A percentile compares a stretch with the other conserved stretches of the same genome.
Conservation (phyloP, 129 eudicot genomes). For the Deinandra increscens region DNA sequence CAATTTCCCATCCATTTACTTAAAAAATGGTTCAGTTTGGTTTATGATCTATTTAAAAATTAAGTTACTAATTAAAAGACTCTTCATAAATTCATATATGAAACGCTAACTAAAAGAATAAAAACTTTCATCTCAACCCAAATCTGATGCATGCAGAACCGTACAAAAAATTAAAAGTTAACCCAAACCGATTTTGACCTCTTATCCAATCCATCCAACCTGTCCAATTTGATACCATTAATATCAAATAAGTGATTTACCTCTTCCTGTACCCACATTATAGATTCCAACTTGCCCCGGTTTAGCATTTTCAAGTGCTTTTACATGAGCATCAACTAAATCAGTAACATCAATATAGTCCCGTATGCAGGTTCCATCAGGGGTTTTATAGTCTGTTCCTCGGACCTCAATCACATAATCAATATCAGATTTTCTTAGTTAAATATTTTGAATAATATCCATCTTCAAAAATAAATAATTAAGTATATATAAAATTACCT, state of each 20-base stretch:
- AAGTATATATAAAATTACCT: conserved; percentile 40
- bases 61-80: neutral
- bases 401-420: conserved; percentile 45
- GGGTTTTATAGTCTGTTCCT: conserved; percentile 74
- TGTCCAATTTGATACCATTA: neutral
- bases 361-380: conserved; percentile 75
- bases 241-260: conserved; percentile 17
- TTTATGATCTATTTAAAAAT: conserved; percentile 14
- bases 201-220: neutral
- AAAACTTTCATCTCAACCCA: neutral
- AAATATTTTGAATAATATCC: neutral
- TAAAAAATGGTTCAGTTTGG: neutral
- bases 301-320: conserved; percentile 72
- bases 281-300: conserved; percentile 78
- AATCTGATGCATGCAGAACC: neutral
- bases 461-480: neutral
- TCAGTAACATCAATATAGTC: conserved; percentile 90
- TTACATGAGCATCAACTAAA: conserved; percentile 90
- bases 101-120: neutral
- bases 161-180: neutral
- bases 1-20: too few species aligned
- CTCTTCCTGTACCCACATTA: conserved; percentile 90
- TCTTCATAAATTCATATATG: neutral
- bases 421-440: conserved; percentile 7
- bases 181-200: neutral